Evolutionary conservation across 331 rosid species (phyloP), one percentile per base, ranked within the genome.

Genomic region (Dryas integrifolia): DNA sequence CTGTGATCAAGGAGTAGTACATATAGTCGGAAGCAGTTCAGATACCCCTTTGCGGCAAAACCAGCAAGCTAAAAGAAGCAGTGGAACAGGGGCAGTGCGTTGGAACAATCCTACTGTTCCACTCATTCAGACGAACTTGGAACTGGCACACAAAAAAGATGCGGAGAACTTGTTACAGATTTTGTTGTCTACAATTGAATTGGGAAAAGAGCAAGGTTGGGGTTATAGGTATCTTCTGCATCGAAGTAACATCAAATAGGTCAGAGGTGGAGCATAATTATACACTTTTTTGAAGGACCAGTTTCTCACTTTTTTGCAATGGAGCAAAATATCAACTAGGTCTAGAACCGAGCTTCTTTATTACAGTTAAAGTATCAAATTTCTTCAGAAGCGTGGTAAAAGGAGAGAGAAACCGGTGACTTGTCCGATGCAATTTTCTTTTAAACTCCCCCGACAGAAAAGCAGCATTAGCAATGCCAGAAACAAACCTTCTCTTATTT

Each of bases 41-140:
- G 95, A 89, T 63, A 72, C 86, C 14, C 59, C 85, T 4, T 69
- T 78, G 80, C 86, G 85, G 82, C 87, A 81, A 49, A 87, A 77
- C 72, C 89, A 80, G 56, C 79, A 82, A 73, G 81, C 83, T 30
- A 91, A 83, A 78, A 72, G 79, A 64, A 82, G 84, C 44, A 58
- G 81, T 56, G 82, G 82, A 83, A 55, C 69, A 2, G 79, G 85
- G 79, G 61, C 83, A 1, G 85, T 76, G 39, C 85, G 82, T 18
- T 91, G 91, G 92, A 87, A 65, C 72, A 86, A 84, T 80, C 93
- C 93, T 35, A 90, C 83, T 46, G 91, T 89, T 80, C 98, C 98
- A 15, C 88, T 91, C 61, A 83, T 88, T 68, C 97, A 89, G 80
- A 91, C 96, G 9, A 86, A 82, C 85, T 73, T 94, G 79, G 96